These are phyloP conservation scores for Hypoxylon fragiforme DNA, from an alignment of 495 filamentous ascomycete genomes.

Conservation along the genomic window DNA sequence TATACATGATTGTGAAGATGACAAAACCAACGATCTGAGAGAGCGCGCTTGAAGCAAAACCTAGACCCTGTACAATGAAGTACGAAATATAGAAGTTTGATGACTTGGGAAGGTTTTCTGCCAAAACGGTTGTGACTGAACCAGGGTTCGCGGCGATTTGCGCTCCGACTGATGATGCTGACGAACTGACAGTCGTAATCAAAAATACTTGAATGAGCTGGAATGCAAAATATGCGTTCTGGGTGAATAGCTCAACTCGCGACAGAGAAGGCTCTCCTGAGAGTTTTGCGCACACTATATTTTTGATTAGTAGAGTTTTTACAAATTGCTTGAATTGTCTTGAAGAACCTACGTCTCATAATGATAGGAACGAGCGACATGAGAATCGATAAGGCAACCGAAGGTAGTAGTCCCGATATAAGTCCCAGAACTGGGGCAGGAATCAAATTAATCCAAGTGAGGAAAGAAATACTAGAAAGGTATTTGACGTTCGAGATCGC, in stretches of 20 bases:
- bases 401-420: slow-evolving; percentile 81
- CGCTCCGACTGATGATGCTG: slow-evolving; percentile 67
- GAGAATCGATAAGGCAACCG: slow-evolving; percentile 76
- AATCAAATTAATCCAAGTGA: slow-evolving; percentile 73
- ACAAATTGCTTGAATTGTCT: background rate
- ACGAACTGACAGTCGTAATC: slow-evolving; percentile 76
- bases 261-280: slow-evolving; percentile 77
- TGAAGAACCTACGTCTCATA: slow-evolving; percentile 63
- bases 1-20: slow-evolving; percentile 77
- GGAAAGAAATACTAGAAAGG: slow-evolving; percentile 66
- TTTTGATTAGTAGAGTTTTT: background rate
- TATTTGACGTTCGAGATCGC: slow-evolving; percentile 80
- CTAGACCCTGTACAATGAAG: slow-evolving; percentile 90
- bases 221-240: slow-evolving; percentile 94
- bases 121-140: slow-evolving; percentile 64
- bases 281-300: slow-evolving; percentile 67
- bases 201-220: slow-evolving; percentile 96
- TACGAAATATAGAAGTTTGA: slow-evolving; percentile 97
- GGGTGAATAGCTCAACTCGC: slow-evolving; percentile 80
- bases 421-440: slow-evolving; percentile 75
- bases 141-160: slow-evolving; percentile 67
- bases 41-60: slow-evolving; percentile 74
- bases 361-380: slow-evolving; percentile 90
- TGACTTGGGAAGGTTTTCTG: slow-evolving; percentile 72
- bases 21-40: slow-evolving; percentile 79